Evolutionary conservation across 176 grass and related monocot genomes (phyloP), one percentile per base, ranked within the genome.

Genomic region (Alopecurus myosuroides): DNA sequence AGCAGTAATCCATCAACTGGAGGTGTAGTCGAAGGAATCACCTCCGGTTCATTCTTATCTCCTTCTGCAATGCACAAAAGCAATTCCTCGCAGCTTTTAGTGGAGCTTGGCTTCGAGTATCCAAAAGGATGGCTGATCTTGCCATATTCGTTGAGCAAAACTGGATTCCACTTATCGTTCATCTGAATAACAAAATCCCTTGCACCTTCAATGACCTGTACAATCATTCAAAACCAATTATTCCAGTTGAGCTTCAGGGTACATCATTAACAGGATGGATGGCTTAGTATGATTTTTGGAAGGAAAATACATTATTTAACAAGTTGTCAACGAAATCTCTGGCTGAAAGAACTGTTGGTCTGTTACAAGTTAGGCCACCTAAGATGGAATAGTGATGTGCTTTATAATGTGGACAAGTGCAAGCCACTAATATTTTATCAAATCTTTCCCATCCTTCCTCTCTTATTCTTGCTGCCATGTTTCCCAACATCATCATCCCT

Each of bases 161-260:
- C 85, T 77, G 85, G 37, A 46, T 64, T 81, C 85, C 90, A 84
- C 62, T 90, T 94, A 80, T 94, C 83, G 56, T 94, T 94, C 90
- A 94, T 77, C 62, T 94, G 93, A 69, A 74, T 71, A 82, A 90
- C 40, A 50, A 94, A 94, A 31, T 81, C 89, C 28, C 30, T 88
- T 92, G 31, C 75, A 81, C 93, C 90, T 25, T 45, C 44, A 18
- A 90, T 79, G 18, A 92, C 85, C 93, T 94, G 82, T 48, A 90
- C 45, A 86, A 14, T 12, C 68, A 80, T 65, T 17, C 70, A 85
- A 81, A 85, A 77, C 45, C 6, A 10, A 55, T 70, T 9, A 64
- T 58, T 61, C 26, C 61, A 77, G 77, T 53, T 6, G 34, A 78
- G 40, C 20, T 74, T 74, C 22, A 79, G 23, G 70, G 15, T 5